A percentile compares a stretch with the other conserved stretches of the same genome.
Evolutionary conservation across 2,329 filamentous ascomycete genomes (phyloP).

Genomic region (Botrytis sinoallii): DNA sequence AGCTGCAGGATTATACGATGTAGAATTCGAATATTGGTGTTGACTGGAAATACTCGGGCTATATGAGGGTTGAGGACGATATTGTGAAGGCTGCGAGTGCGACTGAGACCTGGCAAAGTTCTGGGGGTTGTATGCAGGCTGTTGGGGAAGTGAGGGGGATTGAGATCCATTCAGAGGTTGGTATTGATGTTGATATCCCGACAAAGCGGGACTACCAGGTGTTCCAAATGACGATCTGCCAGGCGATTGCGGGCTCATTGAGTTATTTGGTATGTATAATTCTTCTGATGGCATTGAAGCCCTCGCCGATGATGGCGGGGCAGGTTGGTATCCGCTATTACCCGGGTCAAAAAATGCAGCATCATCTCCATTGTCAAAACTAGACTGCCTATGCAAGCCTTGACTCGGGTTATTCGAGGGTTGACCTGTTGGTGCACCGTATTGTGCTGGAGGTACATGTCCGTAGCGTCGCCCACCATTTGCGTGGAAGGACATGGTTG

Average conservation of each 20-base stretch:
- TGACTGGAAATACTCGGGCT: slow-evolving; percentile 41
- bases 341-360: slow-evolving; percentile 48
- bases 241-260: slow-evolving; percentile 32
- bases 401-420: slow-evolving; percentile 40
- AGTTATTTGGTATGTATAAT: slow-evolving; percentile 52
- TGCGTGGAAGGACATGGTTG: slow-evolving; percentile 57
- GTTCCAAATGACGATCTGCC: slow-evolving; percentile 31
- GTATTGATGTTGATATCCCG: slow-evolving; percentile 52
- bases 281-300: slow-evolving; percentile 49
- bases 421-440: slow-evolving; percentile 44
- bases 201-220: slow-evolving; percentile 36
- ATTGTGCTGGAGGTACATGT: slow-evolving; percentile 64
- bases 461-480: slow-evolving; percentile 63
- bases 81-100: slow-evolving; percentile 41
- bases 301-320: slow-evolving; percentile 32
- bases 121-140: slow-evolving; percentile 59
- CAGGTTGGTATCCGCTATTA: slow-evolving; percentile 36
- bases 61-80: slow-evolving; percentile 49
- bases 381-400: slow-evolving; percentile 53
- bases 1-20: slow-evolving; percentile 65
- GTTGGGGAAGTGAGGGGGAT: slow-evolving; percentile 39
- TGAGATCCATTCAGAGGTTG: slow-evolving; percentile 42
- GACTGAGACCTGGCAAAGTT: slow-evolving; percentile 49
- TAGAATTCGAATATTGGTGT: slow-evolving; percentile 41
- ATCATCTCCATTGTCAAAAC: slow-evolving; percentile 77